Evolutionary conservation across 306 rosid species (phyloP).

Genomic region (Trifolium subterraneum): DNA sequence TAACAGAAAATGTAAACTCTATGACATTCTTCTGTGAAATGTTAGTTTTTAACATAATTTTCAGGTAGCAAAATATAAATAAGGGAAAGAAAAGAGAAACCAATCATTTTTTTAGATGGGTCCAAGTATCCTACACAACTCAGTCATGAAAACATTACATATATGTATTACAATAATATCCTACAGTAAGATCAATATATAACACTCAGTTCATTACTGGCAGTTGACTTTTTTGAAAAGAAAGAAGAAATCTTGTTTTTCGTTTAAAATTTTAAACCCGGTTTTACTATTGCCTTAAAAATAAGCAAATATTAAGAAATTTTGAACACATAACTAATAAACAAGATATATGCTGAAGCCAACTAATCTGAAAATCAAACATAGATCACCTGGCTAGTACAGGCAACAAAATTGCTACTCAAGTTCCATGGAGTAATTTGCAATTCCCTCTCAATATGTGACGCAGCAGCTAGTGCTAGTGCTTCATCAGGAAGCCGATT

Average conservation of each 20-base stretch:
- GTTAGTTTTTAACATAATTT: constrained; percentile 1
- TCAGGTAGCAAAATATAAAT: constrained; percentile 8
- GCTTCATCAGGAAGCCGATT: constrained; percentile 97
- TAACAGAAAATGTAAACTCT: background rate
- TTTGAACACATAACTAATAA: constrained; percentile 16
- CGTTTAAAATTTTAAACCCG: constrained; percentile 4
- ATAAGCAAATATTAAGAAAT: constrained; percentile 15
- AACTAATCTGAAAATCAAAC: constrained; percentile 31
- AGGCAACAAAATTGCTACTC: constrained; percentile 93
- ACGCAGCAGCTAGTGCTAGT: constrained; percentile 94
- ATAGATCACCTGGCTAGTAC: constrained; percentile 82
- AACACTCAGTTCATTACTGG: constrained; percentile 16
- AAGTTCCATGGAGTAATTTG: constrained; percentile 99
- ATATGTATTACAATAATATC: constrained; percentile 15
- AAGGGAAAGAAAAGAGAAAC: background rate
- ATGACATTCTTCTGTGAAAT: background rate
- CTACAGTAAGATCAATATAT: constrained; percentile 23
- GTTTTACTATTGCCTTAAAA: constrained; percentile 21
- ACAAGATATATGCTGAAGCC: constrained; percentile 19
- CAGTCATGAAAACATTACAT: constrained; percentile 6
- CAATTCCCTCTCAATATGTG: constrained; percentile 95
- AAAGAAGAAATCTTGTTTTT: background rate
- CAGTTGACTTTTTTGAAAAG: background rate
- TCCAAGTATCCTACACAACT: too few relatives aligned
- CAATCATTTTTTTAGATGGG: background rate